Base-by-base conservation (phyloP, 176 grass and related monocot genomes). In the Oropetium thomaeum region DNA sequence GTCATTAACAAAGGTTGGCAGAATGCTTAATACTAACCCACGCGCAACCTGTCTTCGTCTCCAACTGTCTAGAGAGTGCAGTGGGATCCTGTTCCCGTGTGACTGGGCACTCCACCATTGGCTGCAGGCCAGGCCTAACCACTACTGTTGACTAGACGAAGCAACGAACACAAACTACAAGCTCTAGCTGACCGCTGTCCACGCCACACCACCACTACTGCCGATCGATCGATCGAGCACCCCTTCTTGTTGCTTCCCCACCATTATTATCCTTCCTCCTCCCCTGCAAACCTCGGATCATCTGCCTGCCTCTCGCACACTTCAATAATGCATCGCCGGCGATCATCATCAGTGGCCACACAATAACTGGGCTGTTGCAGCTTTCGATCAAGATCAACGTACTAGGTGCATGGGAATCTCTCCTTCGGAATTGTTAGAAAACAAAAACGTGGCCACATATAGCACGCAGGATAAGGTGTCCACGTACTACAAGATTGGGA, bases 41-140 rank as follows among this genome's bases (percentile, higher is more conserved):
- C n/a, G n/a, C n/a, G n/a, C n/a, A n/a, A n/a, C n/a, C n/a, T n/a
- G n/a, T n/a, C n/a, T n/a, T n/a, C n/a, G n/a, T n/a, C n/a, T n/a
- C n/a, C n/a, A n/a, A n/a, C n/a, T n/a, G n/a, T n/a, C n/a, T n/a
- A n/a, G n/a, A n/a, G 53, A 14, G 6, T 13, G 40, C 40, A 60
- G 31, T 75, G 67, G 28, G 19, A 75, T 75, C 73, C 31, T 72
- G 29, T 71, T 82, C 85, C 58, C 22, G 40, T 51, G 11, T 82
- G 62, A 60, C 76, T 82, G 65, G 78, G 77, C 66, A 32, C 55
- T 81, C 84, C 47, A 64, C 34, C 57, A 81, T 82, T 87, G 83
- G 76, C 58, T 52, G 42, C 11, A 44, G 39, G 41, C 29, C 57
- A 14, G 4, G 26, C 57, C 57, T 2, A 60, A 14, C 23, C 25